These are phyloP conservation scores for Boletus sp. DNA, from an alignment of 768 basidiomycete genomes.

Conservation along the genomic window DNA sequence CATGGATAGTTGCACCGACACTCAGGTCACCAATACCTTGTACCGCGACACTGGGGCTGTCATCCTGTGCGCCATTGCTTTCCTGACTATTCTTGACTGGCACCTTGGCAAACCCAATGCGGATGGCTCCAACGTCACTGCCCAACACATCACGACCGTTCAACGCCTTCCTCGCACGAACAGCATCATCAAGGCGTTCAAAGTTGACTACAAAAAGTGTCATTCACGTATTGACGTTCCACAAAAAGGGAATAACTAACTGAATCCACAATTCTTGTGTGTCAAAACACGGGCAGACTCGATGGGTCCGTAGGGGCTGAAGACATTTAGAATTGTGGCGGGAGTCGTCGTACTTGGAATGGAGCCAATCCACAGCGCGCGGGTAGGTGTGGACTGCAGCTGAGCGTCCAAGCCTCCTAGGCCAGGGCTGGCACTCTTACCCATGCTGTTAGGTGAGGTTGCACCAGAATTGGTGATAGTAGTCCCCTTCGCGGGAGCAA, in stretches of 20 bases:
- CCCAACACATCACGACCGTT: constrained; percentile 96
- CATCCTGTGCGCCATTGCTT: constrained; percentile 54
- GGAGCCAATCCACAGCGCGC: constrained; percentile 96
- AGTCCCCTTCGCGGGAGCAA: constrained; percentile 79
- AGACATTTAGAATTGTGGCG: constrained; percentile 90
- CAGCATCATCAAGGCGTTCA: constrained; percentile 94
- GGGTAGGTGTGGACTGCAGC: constrained; percentile 85
- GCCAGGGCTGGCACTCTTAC: constrained; percentile 52
- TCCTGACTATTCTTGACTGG: constrained; percentile 86
- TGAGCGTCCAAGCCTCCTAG: constrained; percentile 78
- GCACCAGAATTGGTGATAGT: constrained; percentile 59
- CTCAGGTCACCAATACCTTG: constrained; percentile 84
- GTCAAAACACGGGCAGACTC: constrained; percentile 95
- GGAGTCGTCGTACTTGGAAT: constrained; percentile 96
- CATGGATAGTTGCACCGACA: constrained; percentile 85
- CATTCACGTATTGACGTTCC: background rate
- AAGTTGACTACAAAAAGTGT: constrained; percentile 70
- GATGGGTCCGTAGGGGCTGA: constrained; percentile 96
- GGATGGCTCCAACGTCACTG: constrained; percentile 92
- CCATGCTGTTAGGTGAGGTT: constrained; percentile 54
- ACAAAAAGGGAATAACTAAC: constrained; percentile 39
- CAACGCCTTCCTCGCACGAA: constrained; percentile 90
- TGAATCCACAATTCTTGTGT: constrained; percentile 95
- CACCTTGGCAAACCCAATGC: constrained; percentile 95
- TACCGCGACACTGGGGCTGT: constrained; percentile 61